Evolutionary conservation across 1,284 basidiomycete genomes (phyloP).

Genomic region (Moesziomyces antarcticus): DNA sequence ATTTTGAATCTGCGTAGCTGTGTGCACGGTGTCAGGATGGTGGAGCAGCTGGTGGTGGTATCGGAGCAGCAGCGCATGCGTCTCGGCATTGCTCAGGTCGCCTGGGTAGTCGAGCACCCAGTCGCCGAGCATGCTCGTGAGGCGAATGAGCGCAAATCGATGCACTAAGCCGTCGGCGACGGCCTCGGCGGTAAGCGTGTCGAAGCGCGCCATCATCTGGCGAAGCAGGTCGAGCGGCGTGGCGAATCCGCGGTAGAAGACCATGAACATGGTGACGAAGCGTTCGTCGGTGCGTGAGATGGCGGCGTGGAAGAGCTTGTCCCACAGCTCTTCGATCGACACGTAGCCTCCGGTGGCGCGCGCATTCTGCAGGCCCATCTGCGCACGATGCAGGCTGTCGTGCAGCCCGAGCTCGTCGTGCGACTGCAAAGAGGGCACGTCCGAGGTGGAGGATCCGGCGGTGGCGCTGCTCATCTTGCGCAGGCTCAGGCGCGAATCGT

Average conservation of each 20-base stretch:
- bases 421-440: conserved; percentile 31
- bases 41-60: conserved; percentile 48
- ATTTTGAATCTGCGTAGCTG: conserved; percentile 41
- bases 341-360: conserved; percentile 59
- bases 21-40: conserved; percentile 51
- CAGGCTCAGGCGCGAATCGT: conserved; percentile 6
- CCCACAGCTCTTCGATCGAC: conserved; percentile 61
- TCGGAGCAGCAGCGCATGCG: conserved; percentile 41
- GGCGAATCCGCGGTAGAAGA: conserved; percentile 62
- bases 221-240: conserved; percentile 55
- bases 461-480: conserved; percentile 59
- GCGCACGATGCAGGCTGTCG: conserved; percentile 48
- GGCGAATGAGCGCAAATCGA: conserved; percentile 55
- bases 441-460: conserved; percentile 28
- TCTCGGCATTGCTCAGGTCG: conserved; percentile 55
- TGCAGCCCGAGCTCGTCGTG: conserved; percentile 45
- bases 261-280: conserved; percentile 61
- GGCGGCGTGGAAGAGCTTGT: conserved; percentile 61
- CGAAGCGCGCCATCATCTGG: conserved; percentile 56
- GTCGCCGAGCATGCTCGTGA: conserved; percentile 58
- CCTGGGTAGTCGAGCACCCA: conserved; percentile 65
- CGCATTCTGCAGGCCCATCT: conserved; percentile 53
- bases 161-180: conserved; percentile 50
- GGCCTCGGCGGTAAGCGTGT: conserved; percentile 48
- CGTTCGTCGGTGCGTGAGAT: conserved; percentile 56